A percentile compares a stretch with the other conserved stretches of the same genome.
Evolutionary conservation across 805 yeast species (phyloP).

Genomic region (Nakazawaea pomicola): DNA sequence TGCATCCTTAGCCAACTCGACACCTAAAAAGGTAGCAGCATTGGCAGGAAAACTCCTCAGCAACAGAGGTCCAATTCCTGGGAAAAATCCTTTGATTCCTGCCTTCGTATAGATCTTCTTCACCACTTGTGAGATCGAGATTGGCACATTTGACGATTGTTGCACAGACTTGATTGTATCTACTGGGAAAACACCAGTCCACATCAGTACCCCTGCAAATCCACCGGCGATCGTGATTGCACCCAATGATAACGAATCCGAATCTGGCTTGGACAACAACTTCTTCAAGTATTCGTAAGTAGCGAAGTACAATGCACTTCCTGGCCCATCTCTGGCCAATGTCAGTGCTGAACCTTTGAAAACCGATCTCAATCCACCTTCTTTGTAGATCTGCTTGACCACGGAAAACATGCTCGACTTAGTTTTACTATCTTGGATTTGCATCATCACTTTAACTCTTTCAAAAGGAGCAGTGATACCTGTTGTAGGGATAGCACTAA

Average conservation of each 20-base stretch:
- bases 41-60: slow-evolving; percentile 96
- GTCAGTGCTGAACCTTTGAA: slow-evolving; percentile 93
- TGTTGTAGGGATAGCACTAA: slow-evolving; percentile 93
- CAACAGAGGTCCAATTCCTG: slow-evolving; percentile 95
- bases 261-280: slow-evolving; percentile 49
- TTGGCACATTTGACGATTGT: slow-evolving; percentile 52
- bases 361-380: slow-evolving; percentile 80
- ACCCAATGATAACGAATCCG: slow-evolving; percentile 55
- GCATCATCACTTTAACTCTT: slow-evolving; percentile 90
- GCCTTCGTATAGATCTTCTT: slow-evolving; percentile 64
- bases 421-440: slow-evolving; percentile 54
- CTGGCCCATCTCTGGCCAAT: slow-evolving; percentile 95
- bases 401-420: slow-evolving; percentile 50
- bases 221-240: slow-evolving; percentile 93
- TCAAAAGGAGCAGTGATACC: slow-evolving; percentile 97
- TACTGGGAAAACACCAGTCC: slow-evolving; percentile 93
- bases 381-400: slow-evolving; percentile 59
- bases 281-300: slow-evolving; percentile 82
- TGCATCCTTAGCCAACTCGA: slow-evolving; percentile 61
- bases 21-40: slow-evolving; percentile 98
- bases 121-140: slow-evolving; percentile 62
- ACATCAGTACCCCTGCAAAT: slow-evolving; percentile 93
- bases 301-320: slow-evolving; percentile 92
- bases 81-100: slow-evolving; percentile 91
- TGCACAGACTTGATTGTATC: slow-evolving; percentile 89